Conservation (phyloP, 1,139 yeast genomes). For the Zygosaccharomyces sapae region DNA sequence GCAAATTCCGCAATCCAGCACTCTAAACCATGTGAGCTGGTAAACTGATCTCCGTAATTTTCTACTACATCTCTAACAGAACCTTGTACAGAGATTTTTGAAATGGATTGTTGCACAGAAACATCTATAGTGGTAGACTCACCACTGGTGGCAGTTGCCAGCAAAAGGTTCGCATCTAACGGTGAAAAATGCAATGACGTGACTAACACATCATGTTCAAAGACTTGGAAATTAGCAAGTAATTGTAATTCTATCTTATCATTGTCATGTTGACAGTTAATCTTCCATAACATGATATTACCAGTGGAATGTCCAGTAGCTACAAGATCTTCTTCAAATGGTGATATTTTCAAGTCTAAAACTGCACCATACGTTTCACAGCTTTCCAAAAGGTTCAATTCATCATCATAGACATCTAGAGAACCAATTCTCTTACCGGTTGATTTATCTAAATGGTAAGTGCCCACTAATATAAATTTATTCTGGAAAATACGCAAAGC, state of each 20-base stretch:
- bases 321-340: slow-evolving; percentile 46
- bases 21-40: slow-evolving; percentile 57
- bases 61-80: slow-evolving; percentile 2
- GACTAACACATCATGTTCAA: slow-evolving; percentile 50
- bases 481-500: slow-evolving; percentile 57
- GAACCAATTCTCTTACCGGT: slow-evolving; percentile 65
- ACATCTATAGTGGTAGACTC: slow-evolving; percentile 33
- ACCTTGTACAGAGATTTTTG: slow-evolving; percentile 24
- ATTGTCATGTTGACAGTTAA: slow-evolving; percentile 16
- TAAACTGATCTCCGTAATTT: slow-evolving; percentile 9
- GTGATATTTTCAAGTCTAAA: slow-evolving; percentile 67
- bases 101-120: slow-evolving; percentile 7
- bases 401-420: slow-evolving; percentile 52
- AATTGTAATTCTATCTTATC: slow-evolving; percentile 23
- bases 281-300: slow-evolving; percentile 58
- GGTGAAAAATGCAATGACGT: slow-evolving; percentile 68
- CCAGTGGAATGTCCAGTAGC: slow-evolving; percentile 82
- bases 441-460: slow-evolving; percentile 65
- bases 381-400: slow-evolving; percentile 31
- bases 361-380: slow-evolving; percentile 57
- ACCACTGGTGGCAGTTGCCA: slow-evolving; percentile 64
- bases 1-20: slow-evolving; percentile 90
- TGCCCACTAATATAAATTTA: slow-evolving; percentile 59
- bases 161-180: slow-evolving; percentile 33
- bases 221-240: slow-evolving; percentile 40